Evolutionary conservation across 768 basidiomycete genomes (phyloP).

Genomic region (Cyclocybe aegerita): DNA sequence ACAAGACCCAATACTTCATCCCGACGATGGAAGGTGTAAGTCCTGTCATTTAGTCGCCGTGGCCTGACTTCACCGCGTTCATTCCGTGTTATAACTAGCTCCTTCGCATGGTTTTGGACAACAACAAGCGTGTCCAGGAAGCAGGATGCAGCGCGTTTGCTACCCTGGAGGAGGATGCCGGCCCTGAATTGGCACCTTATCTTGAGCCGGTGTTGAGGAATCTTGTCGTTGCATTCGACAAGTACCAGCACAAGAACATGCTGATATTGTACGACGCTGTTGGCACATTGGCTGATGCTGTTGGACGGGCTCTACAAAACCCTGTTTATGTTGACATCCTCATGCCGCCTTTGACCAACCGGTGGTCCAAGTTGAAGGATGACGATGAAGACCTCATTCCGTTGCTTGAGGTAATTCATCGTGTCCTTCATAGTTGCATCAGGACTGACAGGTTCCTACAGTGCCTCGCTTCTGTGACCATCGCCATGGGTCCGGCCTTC

Average conservation of each 20-base stretch:
- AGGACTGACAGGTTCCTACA: constrained; percentile 28
- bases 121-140: constrained; percentile 99
- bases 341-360: constrained; percentile 90
- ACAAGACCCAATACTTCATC: constrained; percentile 88
- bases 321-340: constrained; percentile 88
- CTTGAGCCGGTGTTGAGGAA: constrained; percentile 94
- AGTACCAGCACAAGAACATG: constrained; percentile 99
- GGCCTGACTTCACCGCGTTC: neutral
- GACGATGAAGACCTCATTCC: constrained; percentile 93
- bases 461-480: constrained; percentile 97
- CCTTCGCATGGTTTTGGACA: constrained; percentile 94
- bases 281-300: constrained; percentile 95
- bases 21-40: constrained; percentile 97
- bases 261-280: constrained; percentile 99
- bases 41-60: constrained; percentile 1
- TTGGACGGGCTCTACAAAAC: constrained; percentile 85
- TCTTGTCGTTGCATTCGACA: constrained; percentile 93
- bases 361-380: constrained; percentile 90
- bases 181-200: constrained; percentile 84
- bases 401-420: constrained; percentile 76
- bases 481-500: constrained; percentile 91
- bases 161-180: constrained; percentile 97
- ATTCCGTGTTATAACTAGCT: constrained; percentile 53
- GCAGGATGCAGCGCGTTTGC: constrained; percentile 99
- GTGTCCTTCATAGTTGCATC: constrained; percentile 2